A percentile compares a stretch with the other conserved stretches of the same genome.
phyloP scores from a whole-genome alignment of 1,284 basidiomycete genomes.

The Bjerkandera adusta region DNA sequence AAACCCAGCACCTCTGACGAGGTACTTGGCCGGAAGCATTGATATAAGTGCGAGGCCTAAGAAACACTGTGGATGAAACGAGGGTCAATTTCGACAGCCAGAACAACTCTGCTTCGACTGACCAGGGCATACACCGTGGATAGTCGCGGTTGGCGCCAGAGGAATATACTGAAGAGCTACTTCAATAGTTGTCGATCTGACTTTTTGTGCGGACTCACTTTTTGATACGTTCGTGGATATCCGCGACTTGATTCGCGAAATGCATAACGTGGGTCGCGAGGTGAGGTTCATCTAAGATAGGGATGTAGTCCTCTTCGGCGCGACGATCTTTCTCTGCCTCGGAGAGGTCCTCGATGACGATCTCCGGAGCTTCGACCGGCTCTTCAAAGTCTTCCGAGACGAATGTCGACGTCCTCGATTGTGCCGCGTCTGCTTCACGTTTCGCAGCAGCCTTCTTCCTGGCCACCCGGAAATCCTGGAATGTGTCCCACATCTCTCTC shows the following conservation, averaged over 20 bases:
- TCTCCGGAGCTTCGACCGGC: slow-evolving; percentile 8
- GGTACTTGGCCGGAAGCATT: slow-evolving; percentile 46
- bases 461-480: slow-evolving; percentile 30
- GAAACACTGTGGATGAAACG: not conserved
- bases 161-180: slow-evolving; percentile 45
- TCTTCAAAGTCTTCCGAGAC: not conserved
- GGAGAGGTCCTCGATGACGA: slow-evolving; percentile 13
- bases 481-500: slow-evolving; percentile 52
- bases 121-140: slow-evolving; percentile 50
- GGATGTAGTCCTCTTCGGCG: slow-evolving; percentile 28
- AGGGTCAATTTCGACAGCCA: slow-evolving; percentile 4
- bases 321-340: slow-evolving; percentile 34
- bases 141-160: slow-evolving; percentile 55
- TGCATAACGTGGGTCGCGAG: slow-evolving; percentile 43
- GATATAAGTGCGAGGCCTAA: not conserved
- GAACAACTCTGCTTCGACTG: slow-evolving; percentile 9
- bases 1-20: slow-evolving; percentile 47
- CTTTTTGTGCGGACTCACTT: slow-evolving; percentile 44
- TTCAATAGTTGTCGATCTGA: not conserved
- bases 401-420: too few relatives aligned
- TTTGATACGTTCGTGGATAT: slow-evolving; percentile 63
- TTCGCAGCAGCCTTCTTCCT: slow-evolving; percentile 19
- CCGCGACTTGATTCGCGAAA: slow-evolving; percentile 46
- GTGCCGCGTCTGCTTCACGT: not conserved
- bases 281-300: slow-evolving; percentile 32